Base-by-base conservation (phyloP, 75 land plant species). In the Sequoiadendron giganteum region DNA sequence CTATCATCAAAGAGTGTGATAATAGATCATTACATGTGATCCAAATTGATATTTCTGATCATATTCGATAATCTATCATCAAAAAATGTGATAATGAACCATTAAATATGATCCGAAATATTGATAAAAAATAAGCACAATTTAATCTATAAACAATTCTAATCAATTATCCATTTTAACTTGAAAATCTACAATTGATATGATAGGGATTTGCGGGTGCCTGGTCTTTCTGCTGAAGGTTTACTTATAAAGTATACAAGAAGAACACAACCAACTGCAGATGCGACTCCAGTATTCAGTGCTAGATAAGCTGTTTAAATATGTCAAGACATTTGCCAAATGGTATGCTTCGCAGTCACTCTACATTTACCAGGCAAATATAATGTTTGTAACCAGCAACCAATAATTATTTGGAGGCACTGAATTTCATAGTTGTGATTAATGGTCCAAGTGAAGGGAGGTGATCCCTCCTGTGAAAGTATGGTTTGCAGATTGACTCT, bases 171-270 rank as follows among this genome's bases (percentile, higher is more conserved):
- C 68, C 68, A 61, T 21, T 28, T 61, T 61, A 3, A 58, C 65
- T n/a, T 19, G 0, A 58, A 58, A 58, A 19, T 58, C 21, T 21
- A 25, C 70, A 65, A 25, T 28, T 65, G 70, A 65, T 25, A 25
- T 75, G 13, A 75, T 89, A 98, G 99, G 94, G 99, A 97, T 86
- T 73, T 98, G 86, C 87, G 76, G 70, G 97, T 96, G 36, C 99
- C 99, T 5, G 99, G 99, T 18, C 92, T 95, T 42, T 94, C 99
- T 58, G 94, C 89, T 45, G 99, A 98, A 89, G 95, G 93, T 43
- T 87, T 98, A 91, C 94, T 98, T 11, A 93, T 97, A 55, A 97
- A 94, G 87, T 97, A 95, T 85, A 97, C 99, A 48, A 90, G 99
- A 82, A 95, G 90, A 89, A 92, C 93, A 43, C 99, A 98, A 88